phyloP scores from a whole-genome alignment of 345 rosid species.

The Xanthoceras sorbifolium region DNA sequence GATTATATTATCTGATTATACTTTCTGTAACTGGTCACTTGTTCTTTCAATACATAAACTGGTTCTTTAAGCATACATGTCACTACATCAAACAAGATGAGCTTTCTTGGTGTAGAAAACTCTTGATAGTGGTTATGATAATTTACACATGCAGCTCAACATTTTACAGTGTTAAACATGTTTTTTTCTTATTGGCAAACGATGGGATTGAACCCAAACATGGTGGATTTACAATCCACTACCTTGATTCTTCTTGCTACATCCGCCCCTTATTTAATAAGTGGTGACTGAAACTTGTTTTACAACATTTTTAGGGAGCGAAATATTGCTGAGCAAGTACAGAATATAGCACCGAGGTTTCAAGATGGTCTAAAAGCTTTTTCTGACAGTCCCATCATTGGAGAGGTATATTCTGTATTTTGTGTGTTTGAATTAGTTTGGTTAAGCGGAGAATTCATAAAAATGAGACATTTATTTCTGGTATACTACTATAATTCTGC shows the following conservation, averaged over 20 bases:
- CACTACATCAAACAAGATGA: not conserved
- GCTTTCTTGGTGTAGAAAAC: not conserved
- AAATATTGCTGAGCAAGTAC: constrained; percentile 64
- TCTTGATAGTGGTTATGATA: not conserved
- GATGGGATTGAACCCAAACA: not conserved
- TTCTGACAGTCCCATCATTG: constrained; percentile 77
- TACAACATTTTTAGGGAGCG: constrained; percentile 63
- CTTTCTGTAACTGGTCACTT: not conserved
- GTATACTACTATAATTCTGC: constrained; percentile 28
- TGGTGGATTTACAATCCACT: not conserved
- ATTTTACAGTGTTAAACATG: not conserved
- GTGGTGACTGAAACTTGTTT: constrained; percentile 1
- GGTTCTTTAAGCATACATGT: not conserved
- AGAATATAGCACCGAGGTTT: constrained; percentile 60
- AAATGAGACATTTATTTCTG: constrained; percentile 1
- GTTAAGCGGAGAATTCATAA: not conserved
- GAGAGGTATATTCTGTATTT: constrained; percentile 61
- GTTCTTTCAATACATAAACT: not conserved
- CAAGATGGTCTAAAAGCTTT: constrained; percentile 90
- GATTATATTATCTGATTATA: not conserved
- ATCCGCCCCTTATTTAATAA: not conserved
- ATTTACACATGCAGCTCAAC: not conserved
- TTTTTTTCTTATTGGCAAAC: not conserved
- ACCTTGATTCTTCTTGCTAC: not conserved
- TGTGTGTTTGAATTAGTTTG: constrained; percentile 4